These are phyloP conservation scores for Wallacemonas rigidus DNA, from an alignment of 208 protist genomes.

Conservation along the genomic window DNA sequence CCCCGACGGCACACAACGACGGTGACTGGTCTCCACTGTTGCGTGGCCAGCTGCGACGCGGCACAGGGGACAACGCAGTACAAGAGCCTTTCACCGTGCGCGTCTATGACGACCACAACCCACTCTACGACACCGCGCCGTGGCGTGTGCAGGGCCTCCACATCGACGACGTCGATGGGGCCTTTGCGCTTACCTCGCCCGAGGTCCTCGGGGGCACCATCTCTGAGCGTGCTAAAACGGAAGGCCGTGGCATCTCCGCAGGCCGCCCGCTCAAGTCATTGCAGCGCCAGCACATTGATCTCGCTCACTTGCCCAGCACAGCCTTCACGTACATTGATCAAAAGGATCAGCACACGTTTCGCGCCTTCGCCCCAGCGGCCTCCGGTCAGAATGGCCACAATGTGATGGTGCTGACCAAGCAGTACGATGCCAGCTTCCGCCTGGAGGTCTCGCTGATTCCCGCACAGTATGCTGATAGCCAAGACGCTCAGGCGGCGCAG, in stretches of 20 bases:
- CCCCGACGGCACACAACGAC: conserved; percentile 42
- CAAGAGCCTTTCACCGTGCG: conserved; percentile 55
- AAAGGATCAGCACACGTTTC: conserved; percentile 37
- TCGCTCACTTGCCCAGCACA: conserved; percentile 44
- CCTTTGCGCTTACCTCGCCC: conserved; percentile 38
- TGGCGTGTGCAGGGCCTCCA: conserved; percentile 69
- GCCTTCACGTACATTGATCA: conserved; percentile 50
- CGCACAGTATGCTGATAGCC: conserved; percentile 20
- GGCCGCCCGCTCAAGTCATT: conserved; percentile 28
- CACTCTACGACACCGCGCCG: conserved; percentile 52
- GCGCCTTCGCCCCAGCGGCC: conserved; percentile 9
- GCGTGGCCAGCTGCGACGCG: conserved; percentile 42
- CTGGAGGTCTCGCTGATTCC: conserved; percentile 74
- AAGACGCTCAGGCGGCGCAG: conserved; percentile 14
- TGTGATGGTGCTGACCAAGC: conserved; percentile 71
- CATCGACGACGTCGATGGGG: conserved; percentile 30
- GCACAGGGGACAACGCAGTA: conserved; percentile 10
- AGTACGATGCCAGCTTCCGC: conserved; percentile 70
- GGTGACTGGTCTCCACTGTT: conserved; percentile 64
- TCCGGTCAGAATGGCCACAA: conserved; percentile 33
- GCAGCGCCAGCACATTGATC: conserved; percentile 44
- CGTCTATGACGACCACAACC: conserved; percentile 67
- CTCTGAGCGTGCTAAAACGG: conserved; percentile 39
- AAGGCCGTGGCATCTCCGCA: conserved; percentile 41
- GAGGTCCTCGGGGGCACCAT: conserved; percentile 38